These are phyloP conservation scores for Cadophora luteo-olivacea DNA, from an alignment of 2,329 filamentous ascomycete species.

Conservation along the genomic window DNA sequence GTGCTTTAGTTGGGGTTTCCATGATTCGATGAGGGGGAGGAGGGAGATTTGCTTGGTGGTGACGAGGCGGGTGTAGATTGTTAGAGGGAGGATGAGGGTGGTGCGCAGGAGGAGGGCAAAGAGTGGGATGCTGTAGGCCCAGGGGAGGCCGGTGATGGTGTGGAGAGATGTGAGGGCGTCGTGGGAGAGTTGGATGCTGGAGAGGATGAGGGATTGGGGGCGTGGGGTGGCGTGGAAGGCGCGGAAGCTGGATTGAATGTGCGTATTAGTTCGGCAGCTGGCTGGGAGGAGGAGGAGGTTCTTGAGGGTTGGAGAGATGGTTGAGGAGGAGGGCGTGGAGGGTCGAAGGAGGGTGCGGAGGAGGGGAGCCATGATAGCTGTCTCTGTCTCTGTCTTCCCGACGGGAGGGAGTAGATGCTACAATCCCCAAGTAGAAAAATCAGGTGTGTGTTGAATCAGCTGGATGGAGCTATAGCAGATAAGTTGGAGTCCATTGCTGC, in stretches of 20 bases:
- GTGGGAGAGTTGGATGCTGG: conserved; percentile 50
- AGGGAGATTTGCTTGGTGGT: conserved; percentile 51
- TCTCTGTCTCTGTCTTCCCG: not conserved
- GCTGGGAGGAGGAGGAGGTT: conserved; percentile 37
- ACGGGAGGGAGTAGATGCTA: not conserved
- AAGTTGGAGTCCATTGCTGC: not conserved
- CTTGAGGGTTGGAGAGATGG: conserved; percentile 1
- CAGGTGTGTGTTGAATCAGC: not conserved
- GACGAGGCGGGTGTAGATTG: conserved; percentile 50
- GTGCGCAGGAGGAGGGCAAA: conserved; percentile 58
- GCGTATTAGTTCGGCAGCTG: conserved; percentile 48
- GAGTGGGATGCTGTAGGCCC: conserved; percentile 60
- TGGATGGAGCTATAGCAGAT: not conserved
- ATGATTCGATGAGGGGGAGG: conserved; percentile 50
- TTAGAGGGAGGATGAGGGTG: conserved; percentile 53
- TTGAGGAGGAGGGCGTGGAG: not conserved
- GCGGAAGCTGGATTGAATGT: conserved; percentile 47
- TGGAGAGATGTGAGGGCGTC: conserved; percentile 58
- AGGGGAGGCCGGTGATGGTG: conserved; percentile 54
- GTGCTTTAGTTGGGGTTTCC: conserved; percentile 42
- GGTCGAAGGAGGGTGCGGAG: conserved; percentile 7
- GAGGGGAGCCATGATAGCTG: conserved; percentile 6
- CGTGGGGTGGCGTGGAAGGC: conserved; percentile 56
- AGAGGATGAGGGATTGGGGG: conserved; percentile 46
- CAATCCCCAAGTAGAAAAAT: not conserved